Percentiles rank a stretch among this genome's conserved stretches.
Conservation (phyloP, 805 yeast genomes). For the Gaillardinia entomophila region DNA sequence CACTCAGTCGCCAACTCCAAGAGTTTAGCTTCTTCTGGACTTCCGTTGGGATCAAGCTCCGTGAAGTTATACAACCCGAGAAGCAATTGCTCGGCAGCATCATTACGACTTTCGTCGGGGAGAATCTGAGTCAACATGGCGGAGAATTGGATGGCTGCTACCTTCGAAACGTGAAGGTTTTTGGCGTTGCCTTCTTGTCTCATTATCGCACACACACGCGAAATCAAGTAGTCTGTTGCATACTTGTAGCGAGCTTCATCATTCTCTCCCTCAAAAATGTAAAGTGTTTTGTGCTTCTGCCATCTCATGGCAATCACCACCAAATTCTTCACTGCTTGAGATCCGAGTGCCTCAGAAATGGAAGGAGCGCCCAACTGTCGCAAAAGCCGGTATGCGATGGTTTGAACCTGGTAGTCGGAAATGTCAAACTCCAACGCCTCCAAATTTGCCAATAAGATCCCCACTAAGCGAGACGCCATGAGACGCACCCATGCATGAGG, state of each 20-base stretch:
- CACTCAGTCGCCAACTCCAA: conserved; percentile 56
- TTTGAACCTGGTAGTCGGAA: conserved; percentile 49
- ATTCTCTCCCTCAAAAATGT: conserved; percentile 9
- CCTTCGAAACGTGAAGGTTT: conserved; percentile 55
- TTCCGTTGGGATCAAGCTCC: conserved; percentile 35
- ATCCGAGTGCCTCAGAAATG: conserved; percentile 56
- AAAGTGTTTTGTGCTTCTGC: conserved; percentile 42
- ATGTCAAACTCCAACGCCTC: conserved; percentile 29
- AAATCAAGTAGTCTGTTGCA: conserved; percentile 57
- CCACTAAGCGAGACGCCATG: conserved; percentile 54
- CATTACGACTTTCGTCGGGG: conserved; percentile 30
- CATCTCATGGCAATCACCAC: conserved; percentile 57
- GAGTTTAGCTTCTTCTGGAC: conserved; percentile 48
- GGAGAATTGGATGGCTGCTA: conserved; percentile 60
- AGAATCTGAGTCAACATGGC: conserved; percentile 60
- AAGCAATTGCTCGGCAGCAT: conserved; percentile 45
- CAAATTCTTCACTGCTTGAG: conserved; percentile 62
- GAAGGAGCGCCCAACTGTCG: conserved; percentile 82
- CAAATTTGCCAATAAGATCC: conserved; percentile 42
- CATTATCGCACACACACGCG: conserved; percentile 56
- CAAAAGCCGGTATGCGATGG: conserved; percentile 58
- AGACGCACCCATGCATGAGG: conserved; percentile 93
- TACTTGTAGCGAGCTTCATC: conserved; percentile 13
- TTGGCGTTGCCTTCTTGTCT: conserved; percentile 57
- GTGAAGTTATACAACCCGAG: conserved; percentile 47